Conservation (phyloP, 2,329 filamentous ascomycete species). For the Aureobasidium sp. region DNA sequence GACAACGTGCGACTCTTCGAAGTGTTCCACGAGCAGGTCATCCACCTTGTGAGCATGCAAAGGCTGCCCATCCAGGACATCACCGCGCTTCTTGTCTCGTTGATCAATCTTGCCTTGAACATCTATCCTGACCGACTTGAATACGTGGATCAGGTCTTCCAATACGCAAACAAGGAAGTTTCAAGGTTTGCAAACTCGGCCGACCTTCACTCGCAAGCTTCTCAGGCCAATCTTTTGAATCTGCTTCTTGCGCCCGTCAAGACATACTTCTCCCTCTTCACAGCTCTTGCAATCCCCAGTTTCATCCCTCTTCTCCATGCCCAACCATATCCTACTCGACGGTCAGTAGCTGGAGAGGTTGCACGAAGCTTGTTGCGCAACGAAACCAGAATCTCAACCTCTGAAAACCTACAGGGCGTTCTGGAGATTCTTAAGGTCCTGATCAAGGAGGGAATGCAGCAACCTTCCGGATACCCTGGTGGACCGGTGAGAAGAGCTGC, state of each 20-base stretch:
- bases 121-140: slow-evolving; percentile 90
- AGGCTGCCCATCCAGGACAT: slow-evolving; percentile 90
- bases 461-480: slow-evolving; percentile 73
- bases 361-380: slow-evolving; percentile 75
- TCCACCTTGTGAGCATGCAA: slow-evolving; percentile 85
- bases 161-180: slow-evolving; percentile 81
- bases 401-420: slow-evolving; percentile 78
- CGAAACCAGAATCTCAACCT: slow-evolving; percentile 69
- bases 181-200: slow-evolving; percentile 86
- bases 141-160: slow-evolving; percentile 89
- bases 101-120: slow-evolving; percentile 88
- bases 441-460: slow-evolving; percentile 83
- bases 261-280: slow-evolving; percentile 89
- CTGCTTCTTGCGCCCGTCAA: slow-evolving; percentile 87
- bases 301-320: slow-evolving; percentile 85
- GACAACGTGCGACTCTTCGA: slow-evolving; percentile 86
- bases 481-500: slow-evolving; percentile 65
- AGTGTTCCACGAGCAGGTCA: slow-evolving; percentile 94
- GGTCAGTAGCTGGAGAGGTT: slow-evolving; percentile 86
- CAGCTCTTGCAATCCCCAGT: slow-evolving; percentile 84
- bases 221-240: slow-evolving; percentile 82
- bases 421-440: slow-evolving; percentile 83
- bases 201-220: slow-evolving; percentile 81
- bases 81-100: slow-evolving; percentile 85
- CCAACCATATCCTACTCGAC: slow-evolving; percentile 85